Evolutionary conservation across 2,329 filamentous ascomycete species (phyloP).

Genomic region (Fusarium sulawesiense): DNA sequence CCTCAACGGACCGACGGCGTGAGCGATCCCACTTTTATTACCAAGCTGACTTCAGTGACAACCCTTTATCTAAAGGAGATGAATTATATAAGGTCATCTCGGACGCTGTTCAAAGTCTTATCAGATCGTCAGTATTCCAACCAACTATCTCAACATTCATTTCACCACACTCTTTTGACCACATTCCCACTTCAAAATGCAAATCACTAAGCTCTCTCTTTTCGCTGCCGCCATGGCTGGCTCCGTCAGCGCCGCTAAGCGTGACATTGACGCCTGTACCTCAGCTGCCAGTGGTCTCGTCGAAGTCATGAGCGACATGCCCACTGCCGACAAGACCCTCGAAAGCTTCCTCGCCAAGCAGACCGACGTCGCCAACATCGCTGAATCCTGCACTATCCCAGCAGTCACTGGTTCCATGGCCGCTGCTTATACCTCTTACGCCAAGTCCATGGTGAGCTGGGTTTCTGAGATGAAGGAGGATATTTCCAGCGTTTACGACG

Average conservation of each 20-base stretch:
- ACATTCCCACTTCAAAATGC: neutral
- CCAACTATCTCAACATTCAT: neutral
- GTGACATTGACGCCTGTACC: neutral
- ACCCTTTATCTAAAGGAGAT: neutral
- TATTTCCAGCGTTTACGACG: neutral
- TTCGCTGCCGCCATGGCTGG: neutral
- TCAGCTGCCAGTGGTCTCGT: neutral
- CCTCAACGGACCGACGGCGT: neutral
- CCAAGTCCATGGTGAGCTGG: constrained; percentile 4
- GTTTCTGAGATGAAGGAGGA: neutral
- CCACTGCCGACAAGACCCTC: neutral
- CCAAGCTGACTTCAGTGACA: neutral
- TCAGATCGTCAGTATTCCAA: neutral
- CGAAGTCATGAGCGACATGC: neutral
- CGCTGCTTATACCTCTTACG: neutral
- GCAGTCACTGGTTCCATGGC: neutral
- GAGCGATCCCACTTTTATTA: neutral
- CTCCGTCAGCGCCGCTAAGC: neutral
- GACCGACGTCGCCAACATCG: neutral
- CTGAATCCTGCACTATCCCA: neutral
- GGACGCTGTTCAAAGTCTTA: rapidly evolving
- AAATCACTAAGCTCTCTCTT: neutral
- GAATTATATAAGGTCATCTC: neutral
- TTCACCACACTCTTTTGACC: neutral
- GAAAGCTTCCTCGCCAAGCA: neutral